A percentile compares a stretch with the other conserved stretches of the same genome.
Evolutionary conservation across 352 stramenopile species (phyloP).

Genomic region (Phytopythium sindhum): DNA sequence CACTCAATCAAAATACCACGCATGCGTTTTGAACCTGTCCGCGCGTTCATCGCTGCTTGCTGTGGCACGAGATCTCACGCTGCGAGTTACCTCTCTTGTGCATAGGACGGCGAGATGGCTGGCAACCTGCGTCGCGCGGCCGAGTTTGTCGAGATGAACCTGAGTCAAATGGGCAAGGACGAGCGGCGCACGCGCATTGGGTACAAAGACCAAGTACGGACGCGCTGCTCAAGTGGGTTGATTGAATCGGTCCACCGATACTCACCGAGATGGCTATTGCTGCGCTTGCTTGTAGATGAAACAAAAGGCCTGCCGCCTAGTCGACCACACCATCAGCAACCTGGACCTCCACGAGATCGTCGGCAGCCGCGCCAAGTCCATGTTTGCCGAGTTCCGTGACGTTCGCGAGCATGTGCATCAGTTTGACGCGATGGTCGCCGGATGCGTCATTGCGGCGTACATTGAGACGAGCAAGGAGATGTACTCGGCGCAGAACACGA

Average conservation of each 20-base stretch:
- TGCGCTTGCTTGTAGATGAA: conserved; percentile 80
- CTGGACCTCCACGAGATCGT: conserved; percentile 95
- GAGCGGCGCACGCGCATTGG: conserved; percentile 93
- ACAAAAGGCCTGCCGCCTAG: conserved; percentile 85
- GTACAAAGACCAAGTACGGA: conserved; percentile 96
- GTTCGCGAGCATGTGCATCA: conserved; percentile 95
- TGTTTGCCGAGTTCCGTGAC: conserved; percentile 96
- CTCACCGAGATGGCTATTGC: background rate
- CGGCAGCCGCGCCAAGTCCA: conserved; percentile 92
- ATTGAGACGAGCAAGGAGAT: conserved; percentile 87
- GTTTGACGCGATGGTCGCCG: conserved; percentile 90
- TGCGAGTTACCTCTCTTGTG: background rate
- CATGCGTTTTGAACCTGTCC: background rate
- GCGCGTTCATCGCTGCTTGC: background rate
- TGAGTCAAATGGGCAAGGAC: conserved; percentile 96
- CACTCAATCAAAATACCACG: background rate
- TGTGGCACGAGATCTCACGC: background rate
- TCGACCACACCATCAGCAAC: conserved; percentile 93
- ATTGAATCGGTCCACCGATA: background rate
- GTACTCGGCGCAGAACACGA: conserved; percentile 76
- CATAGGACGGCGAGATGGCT: conserved; percentile 82
- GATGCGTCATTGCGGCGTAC: conserved; percentile 85
- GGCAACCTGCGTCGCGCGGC: conserved; percentile 77
- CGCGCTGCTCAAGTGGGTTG: background rate
- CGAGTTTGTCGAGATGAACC: conserved; percentile 95